Evolutionary conservation across 139 green algal genomes (phyloP).

Genomic region (Chara braunii): DNA sequence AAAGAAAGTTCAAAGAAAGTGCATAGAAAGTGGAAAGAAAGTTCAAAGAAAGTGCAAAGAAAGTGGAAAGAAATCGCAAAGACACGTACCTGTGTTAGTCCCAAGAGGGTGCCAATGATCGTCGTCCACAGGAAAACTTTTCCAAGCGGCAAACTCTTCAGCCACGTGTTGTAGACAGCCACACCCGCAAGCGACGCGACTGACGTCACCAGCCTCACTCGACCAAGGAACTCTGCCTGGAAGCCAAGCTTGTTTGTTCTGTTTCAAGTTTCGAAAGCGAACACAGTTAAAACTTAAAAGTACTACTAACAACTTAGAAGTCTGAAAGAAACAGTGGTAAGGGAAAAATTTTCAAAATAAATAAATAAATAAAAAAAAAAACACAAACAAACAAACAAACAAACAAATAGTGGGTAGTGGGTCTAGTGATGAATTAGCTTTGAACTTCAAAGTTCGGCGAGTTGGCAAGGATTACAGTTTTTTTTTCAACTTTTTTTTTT

Average conservation of each 20-base stretch:
- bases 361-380: neutral
- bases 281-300: neutral
- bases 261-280: slow-evolving; percentile 1
- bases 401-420: neutral
- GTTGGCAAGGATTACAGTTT: too few species aligned
- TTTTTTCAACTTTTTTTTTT: too few species aligned
- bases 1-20: too few species aligned
- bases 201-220: slow-evolving; percentile 70
- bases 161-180: slow-evolving; percentile 61
- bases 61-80: too few species aligned
- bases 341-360: slow-evolving; percentile 17
- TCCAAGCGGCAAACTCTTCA: slow-evolving; percentile 61
- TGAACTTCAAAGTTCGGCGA: slow-evolving; percentile 6
- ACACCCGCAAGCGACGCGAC: slow-evolving; percentile 69
- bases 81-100: slow-evolving; percentile 58
- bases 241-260: slow-evolving; percentile 70
- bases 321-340: slow-evolving; percentile 14
- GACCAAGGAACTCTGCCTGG: slow-evolving; percentile 77
- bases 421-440: neutral
- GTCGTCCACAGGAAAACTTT: slow-evolving; percentile 66
- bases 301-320: neutral
- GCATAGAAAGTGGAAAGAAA: too few species aligned
- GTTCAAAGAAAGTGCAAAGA: too few species aligned
- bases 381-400: neutral
- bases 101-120: slow-evolving; percentile 62